phyloP scores from a whole-genome alignment of 495 filamentous ascomycete genomes.

The Parmelia sp. region DNA sequence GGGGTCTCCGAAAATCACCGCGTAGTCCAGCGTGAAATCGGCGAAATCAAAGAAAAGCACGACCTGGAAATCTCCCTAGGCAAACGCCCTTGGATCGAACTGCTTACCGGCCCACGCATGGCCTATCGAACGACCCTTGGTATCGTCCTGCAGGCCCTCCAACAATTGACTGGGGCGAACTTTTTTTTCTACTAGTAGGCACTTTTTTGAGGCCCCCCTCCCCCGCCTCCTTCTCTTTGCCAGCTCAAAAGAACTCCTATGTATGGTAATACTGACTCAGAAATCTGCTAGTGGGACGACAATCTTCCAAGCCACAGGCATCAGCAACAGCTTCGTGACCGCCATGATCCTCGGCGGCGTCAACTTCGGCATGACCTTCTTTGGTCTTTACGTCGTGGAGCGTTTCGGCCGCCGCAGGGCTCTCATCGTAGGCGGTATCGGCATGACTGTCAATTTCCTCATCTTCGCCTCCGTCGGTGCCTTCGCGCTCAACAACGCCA shows the following conservation, averaged over 20 bases:
- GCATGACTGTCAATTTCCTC: conserved; percentile 67
- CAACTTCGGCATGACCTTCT: conserved; percentile 67
- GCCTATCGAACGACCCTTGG: conserved; percentile 64
- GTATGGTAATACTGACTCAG: no score
- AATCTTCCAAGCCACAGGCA: conserved; percentile 63
- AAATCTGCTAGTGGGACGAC: no score
- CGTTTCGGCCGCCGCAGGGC: conserved; percentile 60
- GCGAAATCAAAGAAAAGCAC: conserved; percentile 58
- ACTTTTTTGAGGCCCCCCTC: no score
- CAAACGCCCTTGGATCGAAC: conserved; percentile 52
- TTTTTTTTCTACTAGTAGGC: conserved; percentile 88
- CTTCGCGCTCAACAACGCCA: conserved; percentile 49
- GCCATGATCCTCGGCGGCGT: conserved; percentile 69
- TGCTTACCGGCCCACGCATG: conserved; percentile 68
- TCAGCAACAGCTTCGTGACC: conserved; percentile 62
- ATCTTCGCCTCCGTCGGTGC: conserved; percentile 68
- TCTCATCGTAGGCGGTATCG: conserved; percentile 59
- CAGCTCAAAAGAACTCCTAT: no score
- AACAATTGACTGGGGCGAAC: conserved; percentile 58
- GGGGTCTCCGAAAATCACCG: conserved; percentile 59
- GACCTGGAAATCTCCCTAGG: conserved; percentile 51
- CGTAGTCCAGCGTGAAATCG: conserved; percentile 61
- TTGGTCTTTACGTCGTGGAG: conserved; percentile 67
- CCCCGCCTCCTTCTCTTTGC: no score
- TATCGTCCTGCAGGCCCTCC: conserved; percentile 62